Evolutionary conservation across 495 filamentous ascomycete genomes (phyloP), one percentile per base, ranked within the genome.

Genomic region (Amniculicola lignicola): DNA sequence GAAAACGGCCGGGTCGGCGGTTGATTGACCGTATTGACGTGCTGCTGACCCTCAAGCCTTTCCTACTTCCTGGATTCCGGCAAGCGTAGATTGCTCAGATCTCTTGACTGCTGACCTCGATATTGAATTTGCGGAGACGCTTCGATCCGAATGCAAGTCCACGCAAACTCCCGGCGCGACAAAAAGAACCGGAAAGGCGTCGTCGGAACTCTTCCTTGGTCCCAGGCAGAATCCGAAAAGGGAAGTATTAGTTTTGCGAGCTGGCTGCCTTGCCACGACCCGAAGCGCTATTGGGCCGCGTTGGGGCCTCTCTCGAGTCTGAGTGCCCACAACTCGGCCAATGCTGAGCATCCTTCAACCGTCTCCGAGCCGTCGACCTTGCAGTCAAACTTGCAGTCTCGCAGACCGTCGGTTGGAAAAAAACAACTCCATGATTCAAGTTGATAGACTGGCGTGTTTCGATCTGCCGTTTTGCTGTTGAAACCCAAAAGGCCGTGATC

Each of bases 101-200:
- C 51, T 53, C 48, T 53, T 60, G 28, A 24, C 42, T 43, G 40
- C 27, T 15, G 31, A 29, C 10, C 19, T 35, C 11, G 18, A 47
- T 48, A 54, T 60, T 54, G 57, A 54, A 43, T 35, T 27, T 47
- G 57, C 57, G 49, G 57, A 54, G 50, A 33, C 25, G n/a, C 36
- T 23, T 3, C 29, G 49, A 48, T 54, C 51, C 57, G 50, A 54
- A 50, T 53, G 49, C 56, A 59, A 14, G 12, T 19, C 3, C 49
- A 41, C 49, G 35, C 42, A 33, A 38, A 18, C 1, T 22, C 38
- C 25, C 23, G 39, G 38, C 36, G 45, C 25, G 38, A 16, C 22
- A 55, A 42, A 39, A 18, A 7, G 29, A 36, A 4, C 9, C 9
- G 14, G n/a, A 27, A 40, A 16, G 33, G 7, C 16, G 6, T 41